A percentile compares a stretch with the other conserved stretches of the same genome.
Conservation (phyloP, 306 rosid species). For the Pterocarpus macrocarpus region DNA sequence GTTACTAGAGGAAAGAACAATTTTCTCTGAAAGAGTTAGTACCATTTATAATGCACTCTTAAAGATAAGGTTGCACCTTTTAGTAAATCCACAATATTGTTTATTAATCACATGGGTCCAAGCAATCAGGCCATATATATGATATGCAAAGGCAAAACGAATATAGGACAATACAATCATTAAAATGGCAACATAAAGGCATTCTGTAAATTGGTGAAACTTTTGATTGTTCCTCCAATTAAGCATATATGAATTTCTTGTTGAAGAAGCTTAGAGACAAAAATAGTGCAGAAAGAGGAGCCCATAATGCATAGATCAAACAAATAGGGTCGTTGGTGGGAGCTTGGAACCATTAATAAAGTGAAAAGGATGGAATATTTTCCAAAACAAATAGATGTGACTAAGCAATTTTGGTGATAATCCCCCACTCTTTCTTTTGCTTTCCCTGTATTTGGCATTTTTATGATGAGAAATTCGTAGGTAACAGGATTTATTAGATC, state of each 20-base stretch:
- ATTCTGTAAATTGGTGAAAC: constrained; percentile 11
- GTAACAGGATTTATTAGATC: background rate
- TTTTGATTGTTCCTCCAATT: constrained; percentile 13
- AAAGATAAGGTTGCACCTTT: background rate
- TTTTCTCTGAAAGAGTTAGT: background rate
- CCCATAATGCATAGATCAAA: constrained; percentile 26
- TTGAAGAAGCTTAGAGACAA: constrained; percentile 21
- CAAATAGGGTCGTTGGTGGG: constrained; percentile 22
- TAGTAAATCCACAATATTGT: too few species aligned
- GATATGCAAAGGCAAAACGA: background rate
- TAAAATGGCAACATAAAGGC: constrained; percentile 5
- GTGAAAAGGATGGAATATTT: constrained; percentile 41
- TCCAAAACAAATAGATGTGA: constrained; percentile 28
- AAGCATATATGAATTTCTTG: constrained; percentile 26
- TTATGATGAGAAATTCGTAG: background rate
- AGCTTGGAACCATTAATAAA: constrained; percentile 38
- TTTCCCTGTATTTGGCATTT: constrained; percentile 41
- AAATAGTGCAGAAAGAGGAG: constrained; percentile 7
- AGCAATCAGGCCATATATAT: background rate
- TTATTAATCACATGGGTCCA: background rate
- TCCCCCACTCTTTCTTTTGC: constrained; percentile 15
- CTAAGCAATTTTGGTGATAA: constrained; percentile 10
- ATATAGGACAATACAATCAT: background rate
- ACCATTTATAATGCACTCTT: background rate
- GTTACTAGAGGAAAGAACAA: background rate